Conservation (phyloP, 202 grass and related monocot species). For the Miscanthus sacchariflorus region DNA sequence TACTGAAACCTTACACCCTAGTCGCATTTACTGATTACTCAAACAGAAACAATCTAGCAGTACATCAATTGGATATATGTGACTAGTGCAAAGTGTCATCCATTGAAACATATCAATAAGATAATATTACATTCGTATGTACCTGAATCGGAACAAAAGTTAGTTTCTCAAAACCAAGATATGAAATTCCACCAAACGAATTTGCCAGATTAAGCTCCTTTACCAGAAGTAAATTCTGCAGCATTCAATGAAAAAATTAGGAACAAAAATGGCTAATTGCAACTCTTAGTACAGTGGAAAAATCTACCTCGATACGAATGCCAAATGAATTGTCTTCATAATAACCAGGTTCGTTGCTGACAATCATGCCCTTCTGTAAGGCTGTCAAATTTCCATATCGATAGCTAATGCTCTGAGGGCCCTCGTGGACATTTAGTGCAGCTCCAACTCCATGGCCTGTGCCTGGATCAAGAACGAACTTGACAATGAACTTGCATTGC, state of each 20-base stretch:
- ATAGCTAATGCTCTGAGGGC: conserved; percentile 97
- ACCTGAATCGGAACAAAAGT: conserved; percentile 98
- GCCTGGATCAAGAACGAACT: conserved; percentile 62
- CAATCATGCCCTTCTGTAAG: conserved; percentile 95
- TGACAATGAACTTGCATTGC: conserved; percentile 39
- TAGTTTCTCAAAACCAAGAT: conserved; percentile 94
- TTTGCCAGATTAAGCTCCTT: conserved; percentile 81
- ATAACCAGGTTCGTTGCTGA: conserved; percentile 98
- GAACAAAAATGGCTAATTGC: conserved; percentile 26
- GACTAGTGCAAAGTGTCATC: conserved; percentile 19
- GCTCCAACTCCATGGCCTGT: conserved; percentile 99
- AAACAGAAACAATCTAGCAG: conserved; percentile 1
- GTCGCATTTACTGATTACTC: not conserved
- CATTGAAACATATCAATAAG: conserved; percentile 34
- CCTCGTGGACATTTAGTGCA: conserved; percentile 95
- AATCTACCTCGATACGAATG: conserved; percentile 92
- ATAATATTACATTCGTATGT: conserved; percentile 33
- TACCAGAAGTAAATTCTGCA: conserved; percentile 92
- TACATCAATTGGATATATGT: not conserved
- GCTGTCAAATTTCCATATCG: conserved; percentile 84
- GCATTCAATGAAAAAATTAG: conserved; percentile 39
- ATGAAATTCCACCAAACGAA: conserved; percentile 82
- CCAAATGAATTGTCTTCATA: conserved; percentile 97
- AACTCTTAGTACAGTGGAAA: not conserved
- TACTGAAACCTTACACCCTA: not conserved